Evolutionary conservation across 441 rosid genomes (phyloP).

Genomic region (Pelargonium fulgidum): DNA sequence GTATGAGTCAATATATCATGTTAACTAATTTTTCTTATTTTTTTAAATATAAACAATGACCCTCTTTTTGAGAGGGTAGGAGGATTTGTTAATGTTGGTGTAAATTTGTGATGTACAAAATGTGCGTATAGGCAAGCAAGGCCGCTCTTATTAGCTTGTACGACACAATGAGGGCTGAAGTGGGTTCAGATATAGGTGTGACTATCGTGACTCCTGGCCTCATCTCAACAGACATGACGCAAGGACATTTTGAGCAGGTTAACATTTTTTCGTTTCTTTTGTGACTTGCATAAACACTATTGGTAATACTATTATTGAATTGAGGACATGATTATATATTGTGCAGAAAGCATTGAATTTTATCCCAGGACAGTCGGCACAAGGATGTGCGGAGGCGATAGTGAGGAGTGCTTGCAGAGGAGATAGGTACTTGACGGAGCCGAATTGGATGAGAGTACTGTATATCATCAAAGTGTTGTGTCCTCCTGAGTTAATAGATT

Average conservation of each 20-base stretch:
- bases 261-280: too few species aligned
- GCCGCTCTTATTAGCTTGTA: slow-evolving; percentile 21
- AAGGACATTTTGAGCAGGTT: neutral
- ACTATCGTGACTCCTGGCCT: slow-evolving; percentile 23
- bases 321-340: neutral
- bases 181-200: slow-evolving; percentile 19
- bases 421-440: slow-evolving; percentile 19
- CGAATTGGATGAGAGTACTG: slow-evolving; percentile 3
- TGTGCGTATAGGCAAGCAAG: slow-evolving; percentile 21
- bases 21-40: too few species aligned
- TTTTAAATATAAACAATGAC: neutral
- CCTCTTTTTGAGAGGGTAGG: too few species aligned
- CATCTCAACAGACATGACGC: slow-evolving; percentile 17
- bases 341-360: neutral
- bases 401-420: slow-evolving; percentile 15
- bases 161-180: slow-evolving; percentile 21
- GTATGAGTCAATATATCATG: too few species aligned
- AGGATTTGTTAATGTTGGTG: neutral
- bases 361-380: neutral
- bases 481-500: neutral
- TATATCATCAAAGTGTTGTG: slow-evolving; percentile 7
- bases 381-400: slow-evolving; percentile 14
- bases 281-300: too few species aligned
- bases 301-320: too few species aligned
- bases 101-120: neutral